phyloP scores from a whole-genome alignment of 2,329 filamentous ascomycete genomes.

The Magnaporthiopsis incrustans region DNA sequence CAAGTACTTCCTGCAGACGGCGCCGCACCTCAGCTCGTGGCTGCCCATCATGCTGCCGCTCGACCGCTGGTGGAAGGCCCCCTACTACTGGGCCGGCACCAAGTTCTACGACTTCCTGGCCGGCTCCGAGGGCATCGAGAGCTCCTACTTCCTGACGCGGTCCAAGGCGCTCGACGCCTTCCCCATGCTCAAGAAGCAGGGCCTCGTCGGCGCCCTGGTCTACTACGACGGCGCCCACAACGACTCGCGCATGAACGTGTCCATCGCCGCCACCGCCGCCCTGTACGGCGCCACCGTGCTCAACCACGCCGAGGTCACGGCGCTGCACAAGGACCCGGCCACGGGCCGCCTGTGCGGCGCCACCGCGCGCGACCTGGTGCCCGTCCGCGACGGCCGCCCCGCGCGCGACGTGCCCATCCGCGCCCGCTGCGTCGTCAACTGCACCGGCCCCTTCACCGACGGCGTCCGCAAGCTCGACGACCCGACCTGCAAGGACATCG shows the following conservation, averaged over 20 bases:
- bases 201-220: slow-evolving; percentile 68
- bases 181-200: slow-evolving; percentile 67
- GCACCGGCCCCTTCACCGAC: slow-evolving; percentile 75
- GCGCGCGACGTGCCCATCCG: slow-evolving; percentile 57
- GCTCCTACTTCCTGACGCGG: slow-evolving; percentile 72
- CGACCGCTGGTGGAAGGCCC: slow-evolving; percentile 76
- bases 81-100: slow-evolving; percentile 62
- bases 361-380: slow-evolving; percentile 53
- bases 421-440: slow-evolving; percentile 77
- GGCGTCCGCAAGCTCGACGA: slow-evolving; percentile 76
- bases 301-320: slow-evolving; percentile 74
- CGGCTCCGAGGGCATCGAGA: slow-evolving; percentile 74
- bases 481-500: slow-evolving; percentile 58
- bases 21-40: slow-evolving; percentile 72
- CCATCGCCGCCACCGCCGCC: slow-evolving; percentile 70
- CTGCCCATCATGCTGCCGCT: slow-evolving; percentile 78
- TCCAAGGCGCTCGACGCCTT: slow-evolving; percentile 71
- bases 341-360: slow-evolving; percentile 64
- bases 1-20: slow-evolving; percentile 75
- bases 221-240: slow-evolving; percentile 88
- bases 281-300: slow-evolving; percentile 73
- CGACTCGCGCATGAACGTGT: slow-evolving; percentile 82
- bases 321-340: slow-evolving; percentile 58
- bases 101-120: slow-evolving; percentile 78
- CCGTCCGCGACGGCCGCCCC: slow-evolving; percentile 46